Evolutionary conservation across 75 land plant genomes (phyloP), one percentile per base, ranked within the genome.

Genomic region (Pinus taeda): DNA sequence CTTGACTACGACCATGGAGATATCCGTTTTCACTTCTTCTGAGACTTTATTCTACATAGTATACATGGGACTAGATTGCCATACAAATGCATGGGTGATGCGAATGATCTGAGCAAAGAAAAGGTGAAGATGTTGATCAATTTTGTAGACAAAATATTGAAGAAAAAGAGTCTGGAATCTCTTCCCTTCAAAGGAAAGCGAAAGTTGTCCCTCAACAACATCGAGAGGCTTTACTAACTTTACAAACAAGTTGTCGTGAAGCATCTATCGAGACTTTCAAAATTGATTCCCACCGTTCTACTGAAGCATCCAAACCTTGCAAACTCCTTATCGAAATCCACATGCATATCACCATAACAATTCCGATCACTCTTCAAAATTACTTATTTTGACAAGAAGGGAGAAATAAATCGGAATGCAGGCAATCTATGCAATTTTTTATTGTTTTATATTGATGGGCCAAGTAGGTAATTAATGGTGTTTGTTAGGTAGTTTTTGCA

Each of bases 141-240:
- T 74, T 56, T 84, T 9, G 66, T 85, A 59, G 85, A 82, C 20
- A 74, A 72, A 1, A 62, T 84, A 53, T 29, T 84, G 60, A 74
- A 77, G 49, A 70, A 76, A 33, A 82, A 84, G 21, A 77, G 85
- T 42, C 62, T 82, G 85, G 79, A 84, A 74, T 80, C 60, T 33
- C 56, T 82, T 20, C 85, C 85, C 15, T 82, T 84, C 57, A 79
- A 79, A 12, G 85, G 85, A n/a, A 75, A 76, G 29, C 73, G 29
- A 62, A 80, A 80, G 3, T 61, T 83, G 18, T 7, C 42, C 9
- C 67, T 37, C 21, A 84, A 75, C 74, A 84, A 84, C 72, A 21
- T 69, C 36, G 85, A 84, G 71, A 69, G 83, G 57, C 69, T 84
- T 12, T 84, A 84, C 58, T 84, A 85, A 85, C 77, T 84, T 63